Conservation (phyloP, 345 rosid species). For the Brassica incana region DNA sequence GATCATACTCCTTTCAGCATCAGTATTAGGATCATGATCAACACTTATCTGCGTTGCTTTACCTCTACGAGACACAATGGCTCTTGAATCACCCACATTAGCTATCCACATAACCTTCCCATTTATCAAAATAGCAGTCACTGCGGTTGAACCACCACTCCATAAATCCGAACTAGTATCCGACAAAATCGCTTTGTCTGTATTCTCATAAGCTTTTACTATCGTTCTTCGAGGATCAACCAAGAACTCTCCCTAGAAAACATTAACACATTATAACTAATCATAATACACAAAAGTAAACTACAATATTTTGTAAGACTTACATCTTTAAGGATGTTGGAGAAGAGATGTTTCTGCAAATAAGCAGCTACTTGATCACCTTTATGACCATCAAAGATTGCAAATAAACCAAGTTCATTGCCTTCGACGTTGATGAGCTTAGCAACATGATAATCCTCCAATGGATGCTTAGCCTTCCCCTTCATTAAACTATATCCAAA, state of each 20-base stretch:
- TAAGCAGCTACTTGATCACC: constrained; percentile 66
- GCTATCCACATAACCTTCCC: constrained; percentile 60
- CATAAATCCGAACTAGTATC: constrained; percentile 50
- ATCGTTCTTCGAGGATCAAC: constrained; percentile 59
- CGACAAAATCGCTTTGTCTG: constrained; percentile 66
- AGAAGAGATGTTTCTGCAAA: constrained; percentile 66
- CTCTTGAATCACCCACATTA: constrained; percentile 71
- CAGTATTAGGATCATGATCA: constrained; percentile 65
- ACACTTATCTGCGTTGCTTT: constrained; percentile 53
- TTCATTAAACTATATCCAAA: constrained; percentile 65
- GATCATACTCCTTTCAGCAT: constrained; percentile 58
- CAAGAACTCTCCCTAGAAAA: constrained; percentile 66
- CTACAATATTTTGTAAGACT: neutral
- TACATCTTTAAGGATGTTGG: constrained; percentile 68
- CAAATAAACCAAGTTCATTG: constrained; percentile 69
- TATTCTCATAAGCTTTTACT: constrained; percentile 62
- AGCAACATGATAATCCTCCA: constrained; percentile 85
- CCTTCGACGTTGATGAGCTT: constrained; percentile 52
- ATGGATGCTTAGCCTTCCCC: constrained; percentile 69
- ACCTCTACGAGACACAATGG: constrained; percentile 51
- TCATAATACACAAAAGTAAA: neutral
- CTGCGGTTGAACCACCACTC: constrained; percentile 79
- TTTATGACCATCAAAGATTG: constrained; percentile 77
- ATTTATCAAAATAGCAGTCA: constrained; percentile 65
- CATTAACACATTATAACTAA: constrained; percentile 2